Percentiles rank a stretch among this genome's conserved stretches.
phyloP scores from a whole-genome alignment of 768 basidiomycete species.

The Postia placenta region DNA sequence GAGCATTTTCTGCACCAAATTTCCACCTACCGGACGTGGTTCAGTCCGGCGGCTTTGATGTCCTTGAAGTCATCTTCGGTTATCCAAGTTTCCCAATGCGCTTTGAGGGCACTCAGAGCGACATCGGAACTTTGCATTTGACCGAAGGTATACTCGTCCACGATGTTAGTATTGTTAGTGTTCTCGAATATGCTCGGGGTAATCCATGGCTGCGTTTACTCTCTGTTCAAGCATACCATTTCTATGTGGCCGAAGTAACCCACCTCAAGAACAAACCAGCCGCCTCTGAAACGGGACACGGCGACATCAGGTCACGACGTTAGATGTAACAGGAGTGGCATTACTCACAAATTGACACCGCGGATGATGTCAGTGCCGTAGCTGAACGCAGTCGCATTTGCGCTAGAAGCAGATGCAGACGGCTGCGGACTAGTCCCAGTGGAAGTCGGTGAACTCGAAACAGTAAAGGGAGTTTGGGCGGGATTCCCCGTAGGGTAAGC shows the following conservation, averaged over 20 bases:
- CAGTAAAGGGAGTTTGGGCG: background rate
- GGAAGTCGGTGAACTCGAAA: background rate
- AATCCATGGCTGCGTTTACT: conserved; percentile 70
- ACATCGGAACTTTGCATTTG: conserved; percentile 39
- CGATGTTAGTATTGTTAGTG: conserved; percentile 47
- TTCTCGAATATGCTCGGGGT: conserved; percentile 67
- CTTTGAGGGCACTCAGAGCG: conserved; percentile 37
- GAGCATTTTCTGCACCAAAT: too few relatives aligned
- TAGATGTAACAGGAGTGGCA: too few relatives aligned
- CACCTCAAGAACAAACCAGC: conserved; percentile 61
- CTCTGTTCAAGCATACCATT: too few relatives aligned
- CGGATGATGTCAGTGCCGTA: conserved; percentile 42
- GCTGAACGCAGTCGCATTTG: conserved; percentile 26
- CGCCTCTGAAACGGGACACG: conserved; percentile 37
- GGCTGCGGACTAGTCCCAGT: conserved; percentile 1
- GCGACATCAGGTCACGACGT: too few relatives aligned
- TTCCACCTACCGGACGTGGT: conserved; percentile 55
- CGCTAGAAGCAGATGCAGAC: conserved; percentile 1
- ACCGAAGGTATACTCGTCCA: conserved; percentile 62
- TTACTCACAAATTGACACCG: conserved; percentile 58
- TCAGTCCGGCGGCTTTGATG: conserved; percentile 61
- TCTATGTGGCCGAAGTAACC: too few relatives aligned
- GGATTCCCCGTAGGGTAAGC: background rate
- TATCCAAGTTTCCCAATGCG: conserved; percentile 63
- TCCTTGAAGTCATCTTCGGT: conserved; percentile 64